Evolutionary conservation across 306 rosid genomes (phyloP).

Genomic region (Albizia julibrissin): DNA sequence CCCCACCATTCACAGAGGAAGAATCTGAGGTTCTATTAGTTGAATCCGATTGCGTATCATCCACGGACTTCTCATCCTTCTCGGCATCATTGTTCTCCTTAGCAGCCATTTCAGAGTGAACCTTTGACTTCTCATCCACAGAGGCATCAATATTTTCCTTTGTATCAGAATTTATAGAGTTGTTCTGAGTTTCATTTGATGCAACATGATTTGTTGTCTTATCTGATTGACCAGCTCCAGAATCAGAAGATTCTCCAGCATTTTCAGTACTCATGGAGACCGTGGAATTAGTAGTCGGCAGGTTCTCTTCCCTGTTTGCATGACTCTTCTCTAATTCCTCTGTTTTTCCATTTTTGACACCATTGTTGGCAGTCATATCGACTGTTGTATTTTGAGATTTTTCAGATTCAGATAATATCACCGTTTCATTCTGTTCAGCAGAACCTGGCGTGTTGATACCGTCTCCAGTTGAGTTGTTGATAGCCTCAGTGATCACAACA

Average conservation of each 20-base stretch:
- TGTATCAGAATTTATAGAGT: slow-evolving; percentile 16
- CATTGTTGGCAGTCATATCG: slow-evolving; percentile 38
- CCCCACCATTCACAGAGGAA: slow-evolving; percentile 41
- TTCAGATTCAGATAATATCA: slow-evolving; percentile 26
- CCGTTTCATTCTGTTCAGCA: slow-evolving; percentile 42
- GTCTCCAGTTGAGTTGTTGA: slow-evolving; percentile 35
- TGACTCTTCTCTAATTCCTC: slow-evolving; percentile 39
- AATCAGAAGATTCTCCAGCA: slow-evolving; percentile 41
- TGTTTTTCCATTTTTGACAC: slow-evolving; percentile 27
- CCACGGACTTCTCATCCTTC: slow-evolving; percentile 47
- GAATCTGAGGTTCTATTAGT: slow-evolving; percentile 38
- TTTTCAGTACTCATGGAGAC: slow-evolving; percentile 37
- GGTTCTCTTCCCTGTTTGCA: slow-evolving; percentile 37
- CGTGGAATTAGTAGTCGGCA: slow-evolving; percentile 33
- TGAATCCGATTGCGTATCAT: slow-evolving; percentile 34
- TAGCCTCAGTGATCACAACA: slow-evolving; percentile 31
- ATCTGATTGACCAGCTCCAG: slow-evolving; percentile 35
- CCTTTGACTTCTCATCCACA: slow-evolving; percentile 44
- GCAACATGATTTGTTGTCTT: slow-evolving; percentile 30
- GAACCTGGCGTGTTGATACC: slow-evolving; percentile 31
- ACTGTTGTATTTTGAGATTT: slow-evolving; percentile 28
- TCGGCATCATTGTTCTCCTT: slow-evolving; percentile 34
- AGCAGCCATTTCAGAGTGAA: slow-evolving; percentile 32
- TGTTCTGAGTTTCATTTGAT: slow-evolving; percentile 43
- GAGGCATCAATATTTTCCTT: slow-evolving; percentile 46